Base-by-base conservation (phyloP, 164 flowering plant genomes). In the Pachysandra terminalis region DNA sequence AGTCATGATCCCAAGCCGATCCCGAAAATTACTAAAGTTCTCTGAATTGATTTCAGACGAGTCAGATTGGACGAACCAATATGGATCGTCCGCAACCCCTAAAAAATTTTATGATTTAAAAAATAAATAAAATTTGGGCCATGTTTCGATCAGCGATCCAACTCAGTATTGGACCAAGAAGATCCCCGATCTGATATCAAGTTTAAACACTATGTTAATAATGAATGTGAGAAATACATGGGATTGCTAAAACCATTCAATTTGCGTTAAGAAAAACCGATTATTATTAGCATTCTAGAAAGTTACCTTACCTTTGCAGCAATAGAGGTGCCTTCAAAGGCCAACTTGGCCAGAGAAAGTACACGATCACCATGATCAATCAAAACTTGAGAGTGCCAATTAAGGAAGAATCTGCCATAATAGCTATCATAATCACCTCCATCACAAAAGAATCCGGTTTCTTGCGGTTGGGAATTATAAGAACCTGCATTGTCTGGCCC, bases 341-440 rank as follows among this genome's bases (percentile, higher is more conserved):
- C 96, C 74, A 90, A 66, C 71, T 86, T 90, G 37, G 98, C 97
- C 66, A 94, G 69, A 55, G 87, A 83, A 65, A 94, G 87, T 35
- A 91, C 90, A 63, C 81, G 90, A 66, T 88, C 90, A 45, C 82
- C 91, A 75, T 94, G 98, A 62, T 91, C 91, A 75, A 90, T 69
- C 74, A 94, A 78, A 69, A 85, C 78, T 68, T 79, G 83, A 48
- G 95, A 86, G 71, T 94, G 91, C 98, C 98, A 94, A 45, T 73
- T 75, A 37, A 94, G 92, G 78, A 94, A 91, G 76, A 94, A 94
- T 70, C 96, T 84, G 12, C 97, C 98, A 76, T 90, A 90, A 75
- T 84, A 86, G 58, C 92, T 81, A 86, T 94, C 93, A 75, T 88
- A 94, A 63, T 89, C 98, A 57, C 97, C 98, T 61, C 96, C 97